A percentile compares a stretch with the other conserved stretches of the same genome.
Evolutionary conservation across 345 rosid species (phyloP).

Genomic region (Lepidium africanum): DNA sequence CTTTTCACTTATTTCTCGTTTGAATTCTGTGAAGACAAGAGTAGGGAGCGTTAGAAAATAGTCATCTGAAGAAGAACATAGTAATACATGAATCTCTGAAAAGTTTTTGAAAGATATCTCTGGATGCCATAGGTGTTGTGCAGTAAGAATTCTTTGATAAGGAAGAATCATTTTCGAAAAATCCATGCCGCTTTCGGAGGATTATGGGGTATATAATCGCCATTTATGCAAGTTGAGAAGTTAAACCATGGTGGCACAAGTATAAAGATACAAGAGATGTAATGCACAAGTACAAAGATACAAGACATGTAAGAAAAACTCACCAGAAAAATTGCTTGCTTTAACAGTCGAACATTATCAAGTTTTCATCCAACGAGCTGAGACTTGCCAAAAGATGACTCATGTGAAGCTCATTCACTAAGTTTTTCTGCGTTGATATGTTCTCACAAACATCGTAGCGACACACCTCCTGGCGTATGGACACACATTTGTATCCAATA

Average conservation of each 20-base stretch:
- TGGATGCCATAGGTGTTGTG: not conserved
- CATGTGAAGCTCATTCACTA: conserved; percentile 5
- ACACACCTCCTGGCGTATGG: not conserved
- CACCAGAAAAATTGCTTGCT: not conserved
- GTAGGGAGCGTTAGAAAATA: not conserved
- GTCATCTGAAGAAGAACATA: not conserved
- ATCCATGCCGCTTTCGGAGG: not conserved
- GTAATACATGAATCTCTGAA: not conserved
- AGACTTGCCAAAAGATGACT: conserved; percentile 7
- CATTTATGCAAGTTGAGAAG: not conserved
- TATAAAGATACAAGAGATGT: not conserved
- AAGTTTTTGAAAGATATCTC: not conserved
- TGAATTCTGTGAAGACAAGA: not conserved
- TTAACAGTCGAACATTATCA: conserved; percentile 5
- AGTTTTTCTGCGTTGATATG: not conserved
- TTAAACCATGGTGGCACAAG: not conserved
- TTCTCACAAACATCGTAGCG: not conserved
- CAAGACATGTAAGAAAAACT: not conserved
- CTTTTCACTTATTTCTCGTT: not conserved
- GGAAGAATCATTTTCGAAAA: not conserved
- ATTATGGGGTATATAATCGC: not conserved
- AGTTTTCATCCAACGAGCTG: not conserved
- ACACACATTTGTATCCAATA: not conserved
- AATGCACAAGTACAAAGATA: not conserved
- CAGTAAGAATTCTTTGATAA: not conserved